phyloP scores from a whole-genome alignment of 2,329 filamentous ascomycete genomes.

The Xylaria sp. region DNA sequence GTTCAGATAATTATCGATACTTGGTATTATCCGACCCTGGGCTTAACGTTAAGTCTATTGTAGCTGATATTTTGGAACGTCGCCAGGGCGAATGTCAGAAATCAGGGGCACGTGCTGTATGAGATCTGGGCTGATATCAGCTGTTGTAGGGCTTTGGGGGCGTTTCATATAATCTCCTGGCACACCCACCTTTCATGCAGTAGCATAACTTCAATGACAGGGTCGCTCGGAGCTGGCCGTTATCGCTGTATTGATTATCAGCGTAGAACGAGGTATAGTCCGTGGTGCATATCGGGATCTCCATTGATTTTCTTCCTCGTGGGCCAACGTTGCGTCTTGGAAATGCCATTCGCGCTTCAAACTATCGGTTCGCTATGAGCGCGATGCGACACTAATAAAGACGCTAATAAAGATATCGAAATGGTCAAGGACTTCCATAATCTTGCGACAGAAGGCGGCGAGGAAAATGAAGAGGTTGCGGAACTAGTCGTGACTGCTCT shows the following conservation, averaged over 20 bases:
- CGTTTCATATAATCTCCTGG: slow-evolving; percentile 33
- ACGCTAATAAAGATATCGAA: slow-evolving; percentile 11
- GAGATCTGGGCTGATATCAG: slow-evolving; percentile 40
- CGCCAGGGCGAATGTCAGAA: slow-evolving; percentile 8
- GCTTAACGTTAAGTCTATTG: background rate
- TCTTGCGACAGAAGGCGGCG: slow-evolving; percentile 41
- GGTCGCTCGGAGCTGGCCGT: slow-evolving; percentile 16
- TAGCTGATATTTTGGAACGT: slow-evolving; percentile 11
- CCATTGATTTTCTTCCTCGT: slow-evolving; percentile 27
- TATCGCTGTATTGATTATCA: slow-evolving; percentile 8
- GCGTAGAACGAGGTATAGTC: background rate
- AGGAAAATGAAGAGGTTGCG: slow-evolving; percentile 45
- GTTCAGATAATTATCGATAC: background rate
- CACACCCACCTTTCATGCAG: slow-evolving; percentile 28
- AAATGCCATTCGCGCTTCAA: slow-evolving; percentile 2
- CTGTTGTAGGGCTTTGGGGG: slow-evolving; percentile 27
- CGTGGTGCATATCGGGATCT: slow-evolving; percentile 22
- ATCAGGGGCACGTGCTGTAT: slow-evolving; percentile 29
- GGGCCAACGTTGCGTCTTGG: slow-evolving; percentile 3
- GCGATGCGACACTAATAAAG: background rate
- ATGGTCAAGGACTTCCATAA: slow-evolving; percentile 47
- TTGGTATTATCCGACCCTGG: background rate
- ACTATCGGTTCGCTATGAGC: slow-evolving; percentile 4
- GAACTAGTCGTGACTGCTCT: slow-evolving; percentile 50
- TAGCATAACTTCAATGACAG: slow-evolving; percentile 15